A percentile compares a stretch with the other conserved stretches of the same genome.
Conservation (phyloP, 73 alveolate species). For the Paramecium biaurelia region DNA sequence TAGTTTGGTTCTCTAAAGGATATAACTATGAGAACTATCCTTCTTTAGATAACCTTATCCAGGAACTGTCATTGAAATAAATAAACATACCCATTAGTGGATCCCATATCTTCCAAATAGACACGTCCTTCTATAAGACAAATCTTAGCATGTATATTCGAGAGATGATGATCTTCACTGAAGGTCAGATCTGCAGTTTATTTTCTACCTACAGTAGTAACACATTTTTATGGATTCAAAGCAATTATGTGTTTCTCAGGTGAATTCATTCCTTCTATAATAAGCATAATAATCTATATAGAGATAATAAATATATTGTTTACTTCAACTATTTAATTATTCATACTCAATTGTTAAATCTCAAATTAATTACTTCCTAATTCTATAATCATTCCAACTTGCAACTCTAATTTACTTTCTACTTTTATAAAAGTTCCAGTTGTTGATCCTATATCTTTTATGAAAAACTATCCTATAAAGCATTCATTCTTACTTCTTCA, state of each 20-base stretch:
- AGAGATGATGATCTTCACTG: constrained; percentile 60
- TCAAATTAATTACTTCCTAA: constrained; percentile 82
- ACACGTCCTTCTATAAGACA: constrained; percentile 47
- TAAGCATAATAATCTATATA: not conserved
- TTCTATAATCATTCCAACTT: constrained; percentile 76
- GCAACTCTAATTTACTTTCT: constrained; percentile 66
- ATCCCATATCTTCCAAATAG: constrained; percentile 62
- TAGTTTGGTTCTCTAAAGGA: constrained; percentile 36
- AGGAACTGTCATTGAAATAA: not conserved
- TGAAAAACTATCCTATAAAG: constrained; percentile 10
- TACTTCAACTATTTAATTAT: constrained; percentile 10
- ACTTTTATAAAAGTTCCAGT: constrained; percentile 85
- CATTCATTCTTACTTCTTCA: not conserved
- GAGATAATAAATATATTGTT: not conserved
- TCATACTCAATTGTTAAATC: constrained; percentile 31
- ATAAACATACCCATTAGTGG: constrained; percentile 57
- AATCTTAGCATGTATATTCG: constrained; percentile 65
- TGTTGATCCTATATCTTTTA: constrained; percentile 82
- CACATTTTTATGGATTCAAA: not conserved
- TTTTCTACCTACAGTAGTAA: constrained; percentile 57
- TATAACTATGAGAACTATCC: constrained; percentile 5
- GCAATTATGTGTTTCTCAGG: constrained; percentile 27
- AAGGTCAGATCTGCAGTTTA: constrained; percentile 39
- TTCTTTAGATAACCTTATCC: constrained; percentile 59
- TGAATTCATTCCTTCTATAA: not conserved